Base-by-base conservation (phyloP, 2,329 filamentous ascomycete genomes). In the Colletotrichum incanum region DNA sequence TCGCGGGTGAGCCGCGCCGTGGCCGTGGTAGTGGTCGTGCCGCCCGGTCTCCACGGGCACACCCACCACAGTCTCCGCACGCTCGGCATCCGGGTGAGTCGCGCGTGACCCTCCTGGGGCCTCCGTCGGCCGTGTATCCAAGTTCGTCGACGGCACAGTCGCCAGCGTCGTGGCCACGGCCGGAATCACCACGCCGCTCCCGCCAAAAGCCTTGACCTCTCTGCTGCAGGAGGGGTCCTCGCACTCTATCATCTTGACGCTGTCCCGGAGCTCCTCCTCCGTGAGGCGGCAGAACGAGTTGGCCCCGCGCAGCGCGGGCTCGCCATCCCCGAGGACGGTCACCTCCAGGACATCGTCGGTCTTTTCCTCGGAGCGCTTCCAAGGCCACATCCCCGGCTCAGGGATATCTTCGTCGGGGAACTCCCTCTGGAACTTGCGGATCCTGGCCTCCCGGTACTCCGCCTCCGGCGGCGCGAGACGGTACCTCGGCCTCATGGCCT, bases 351-450 rank as follows among this genome's bases (percentile, higher is more conserved):
- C 0, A 1, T 12, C 45, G 6, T 23, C 45, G n/a, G 1, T 12
- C n/a, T 3, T 5, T 9, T 26, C 2, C 8, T 2, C 1, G 9
- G 45, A 49, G 37, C 55, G 55, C 55, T 45, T 45, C 55, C 20
- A 16, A n/a, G 11, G 37, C 37, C n/a, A 59, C 6, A 16, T 12
- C 4, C 55, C 18, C 3, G 1, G 20, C 20, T 20, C 55, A 2
- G 55, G 55, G 11, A 59, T 4, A 3, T 9, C 16, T 23, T 59
- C 55, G 55, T 45, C 55, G 55, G 55, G 55, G 20, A 59, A 59
- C 37, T 45, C 55, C 8, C 55, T 59, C 18, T 43, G 2, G 55
- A 59, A 59, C 37, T 28, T 59, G 55, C 9, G 37, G 2, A 1
- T 26, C n/a, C 18, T 8, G 37, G 37, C 39, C 7, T 1, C 55